Evolutionary conservation across 768 basidiomycete species (phyloP).

Genomic region (Leucosporidium creatinivorum): DNA sequence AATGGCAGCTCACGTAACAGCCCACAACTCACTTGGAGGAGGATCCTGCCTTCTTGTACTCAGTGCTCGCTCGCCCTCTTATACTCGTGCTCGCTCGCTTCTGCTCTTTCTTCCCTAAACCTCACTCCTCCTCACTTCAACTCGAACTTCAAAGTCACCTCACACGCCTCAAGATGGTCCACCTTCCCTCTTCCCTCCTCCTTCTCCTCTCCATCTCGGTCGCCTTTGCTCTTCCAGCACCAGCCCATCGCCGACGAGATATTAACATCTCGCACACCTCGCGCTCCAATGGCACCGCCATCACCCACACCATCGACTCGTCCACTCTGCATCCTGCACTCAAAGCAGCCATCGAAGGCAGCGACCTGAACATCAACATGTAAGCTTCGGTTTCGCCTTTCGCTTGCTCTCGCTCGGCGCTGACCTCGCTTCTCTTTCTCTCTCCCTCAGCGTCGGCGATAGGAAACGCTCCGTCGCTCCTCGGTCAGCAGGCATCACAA

Average conservation of each 20-base stretch:
- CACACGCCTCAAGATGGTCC: no score
- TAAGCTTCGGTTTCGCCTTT: slow-evolving; percentile 1
- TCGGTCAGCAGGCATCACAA: slow-evolving; percentile 20
- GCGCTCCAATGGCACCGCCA: slow-evolving; percentile 16
- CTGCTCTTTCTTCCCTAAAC: no score
- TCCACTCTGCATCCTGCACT: slow-evolving; percentile 14
- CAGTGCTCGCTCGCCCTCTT: no score
- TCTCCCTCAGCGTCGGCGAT: slow-evolving; percentile 14
- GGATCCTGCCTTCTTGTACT: no score
- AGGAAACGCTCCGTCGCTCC: slow-evolving; percentile 14
- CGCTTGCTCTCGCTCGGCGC: not conserved
- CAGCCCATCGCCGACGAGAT: slow-evolving; percentile 3
- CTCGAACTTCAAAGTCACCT: no score
- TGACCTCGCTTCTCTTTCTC: not conserved
- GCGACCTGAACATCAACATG: slow-evolving; percentile 35
- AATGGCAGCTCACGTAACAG: not conserved
- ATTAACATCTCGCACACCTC: slow-evolving; percentile 31
- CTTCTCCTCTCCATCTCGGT: no score
- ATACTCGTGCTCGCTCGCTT: no score
- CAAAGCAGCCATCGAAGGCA: slow-evolving; percentile 18
- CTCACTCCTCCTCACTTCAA: no score
- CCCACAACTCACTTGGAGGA: not conserved
- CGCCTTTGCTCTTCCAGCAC: not conserved
- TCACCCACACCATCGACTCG: slow-evolving; percentile 20
- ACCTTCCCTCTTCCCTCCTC: no score